Conservation (phyloP, 73 alveolate genomes). For the Uronychia setigera region DNA sequence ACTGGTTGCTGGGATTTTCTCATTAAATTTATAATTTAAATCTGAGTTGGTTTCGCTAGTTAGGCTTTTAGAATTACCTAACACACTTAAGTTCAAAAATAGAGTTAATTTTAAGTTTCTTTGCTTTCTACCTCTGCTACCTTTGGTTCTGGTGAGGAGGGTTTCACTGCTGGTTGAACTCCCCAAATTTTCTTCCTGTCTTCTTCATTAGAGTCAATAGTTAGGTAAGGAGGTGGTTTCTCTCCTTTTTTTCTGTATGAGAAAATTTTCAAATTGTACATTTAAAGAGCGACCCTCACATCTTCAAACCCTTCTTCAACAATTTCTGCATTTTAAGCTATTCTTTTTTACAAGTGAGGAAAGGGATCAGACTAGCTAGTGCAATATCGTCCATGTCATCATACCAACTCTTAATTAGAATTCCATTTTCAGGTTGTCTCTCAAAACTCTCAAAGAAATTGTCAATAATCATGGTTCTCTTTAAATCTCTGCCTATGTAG, state of each 20-base stretch:
- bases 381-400: conserved; percentile 92
- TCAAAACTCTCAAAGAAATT: conserved; percentile 78
- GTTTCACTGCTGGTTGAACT: too few relatives aligned
- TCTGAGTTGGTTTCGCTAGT: too few relatives aligned
- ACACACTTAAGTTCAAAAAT: too few relatives aligned
- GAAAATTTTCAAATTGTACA: background rate
- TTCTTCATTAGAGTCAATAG: too few relatives aligned
- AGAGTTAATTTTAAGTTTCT: too few relatives aligned
- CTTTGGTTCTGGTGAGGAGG: too few relatives aligned
- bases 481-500: conserved; percentile 73
- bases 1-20: too few relatives aligned
- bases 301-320: background rate
- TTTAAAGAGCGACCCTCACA: background rate
- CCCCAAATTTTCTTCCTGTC: too few relatives aligned
- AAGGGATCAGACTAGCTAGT: conserved; percentile 80
- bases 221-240: too few relatives aligned
- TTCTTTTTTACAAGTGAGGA: conserved; percentile 31
- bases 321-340: background rate
- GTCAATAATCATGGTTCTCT: conserved; percentile 72
- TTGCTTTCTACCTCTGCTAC: too few relatives aligned
- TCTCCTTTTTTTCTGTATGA: background rate
- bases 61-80: too few relatives aligned
- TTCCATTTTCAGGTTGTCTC: conserved; percentile 55
- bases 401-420: conserved; percentile 94
- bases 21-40: too few relatives aligned